Evolutionary conservation across 176 grass and related monocot species (phyloP).

Genomic region (Oryza officinalis): DNA sequence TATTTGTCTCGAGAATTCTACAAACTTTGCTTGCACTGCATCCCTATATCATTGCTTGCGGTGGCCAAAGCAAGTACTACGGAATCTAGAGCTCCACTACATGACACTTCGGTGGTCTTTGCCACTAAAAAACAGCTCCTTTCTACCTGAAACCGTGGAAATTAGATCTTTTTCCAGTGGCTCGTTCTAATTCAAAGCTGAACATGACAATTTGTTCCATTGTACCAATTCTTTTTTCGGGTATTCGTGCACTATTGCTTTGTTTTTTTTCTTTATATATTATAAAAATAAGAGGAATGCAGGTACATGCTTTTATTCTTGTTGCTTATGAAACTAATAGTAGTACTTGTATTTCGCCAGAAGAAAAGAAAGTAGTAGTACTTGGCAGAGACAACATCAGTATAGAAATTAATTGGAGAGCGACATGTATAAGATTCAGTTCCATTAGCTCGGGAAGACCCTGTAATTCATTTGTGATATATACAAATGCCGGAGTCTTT

Average conservation of each 20-base stretch:
- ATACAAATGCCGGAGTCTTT: background rate
- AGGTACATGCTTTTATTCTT: background rate
- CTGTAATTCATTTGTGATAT: constrained; percentile 5
- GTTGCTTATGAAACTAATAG: no score
- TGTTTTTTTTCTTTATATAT: background rate
- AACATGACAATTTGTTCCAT: background rate
- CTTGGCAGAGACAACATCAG: background rate
- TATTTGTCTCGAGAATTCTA: constrained; percentile 16
- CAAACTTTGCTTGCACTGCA: constrained; percentile 10
- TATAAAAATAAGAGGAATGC: background rate
- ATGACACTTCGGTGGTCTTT: constrained; percentile 30
- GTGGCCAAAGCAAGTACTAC: constrained; percentile 29
- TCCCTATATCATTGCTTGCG: constrained; percentile 17
- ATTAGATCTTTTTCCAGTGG: background rate
- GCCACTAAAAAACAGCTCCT: constrained; percentile 1
- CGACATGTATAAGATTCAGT: constrained; percentile 11
- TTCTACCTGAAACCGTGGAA: background rate
- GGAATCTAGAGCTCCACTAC: constrained; percentile 39
- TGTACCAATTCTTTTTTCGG: background rate
- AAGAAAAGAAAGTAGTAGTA: background rate
- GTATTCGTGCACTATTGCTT: background rate
- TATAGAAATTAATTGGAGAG: background rate
- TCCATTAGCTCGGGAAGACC: background rate
- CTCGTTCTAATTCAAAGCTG: background rate
- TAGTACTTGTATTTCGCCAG: no score